These are phyloP conservation scores for Hymenoscyphus albidus DNA, from an alignment of 2,329 filamentous ascomycete genomes.

Conservation along the genomic window DNA sequence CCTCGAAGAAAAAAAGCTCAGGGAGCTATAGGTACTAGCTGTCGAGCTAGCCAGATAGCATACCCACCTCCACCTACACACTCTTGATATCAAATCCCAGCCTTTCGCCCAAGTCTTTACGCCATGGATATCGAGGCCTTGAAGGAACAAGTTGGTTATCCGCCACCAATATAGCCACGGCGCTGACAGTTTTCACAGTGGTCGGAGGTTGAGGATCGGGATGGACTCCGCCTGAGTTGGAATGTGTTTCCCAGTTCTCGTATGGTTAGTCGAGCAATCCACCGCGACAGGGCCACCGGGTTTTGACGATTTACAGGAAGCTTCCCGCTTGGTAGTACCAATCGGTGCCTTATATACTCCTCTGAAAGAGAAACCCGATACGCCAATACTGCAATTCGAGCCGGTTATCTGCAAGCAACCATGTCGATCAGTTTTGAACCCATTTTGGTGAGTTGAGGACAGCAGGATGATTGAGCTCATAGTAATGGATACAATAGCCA, in stretches of 20 bases:
- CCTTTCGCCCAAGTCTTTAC: not conserved
- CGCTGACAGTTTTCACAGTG: conserved; percentile 20
- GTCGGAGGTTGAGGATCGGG: conserved; percentile 83
- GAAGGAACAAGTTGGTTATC: conserved; percentile 26
- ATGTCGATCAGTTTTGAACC: conserved; percentile 92
- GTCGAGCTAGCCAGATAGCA: not conserved
- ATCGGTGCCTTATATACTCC: conserved; percentile 96
- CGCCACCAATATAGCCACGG: no score
- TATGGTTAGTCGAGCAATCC: conserved; percentile 64
- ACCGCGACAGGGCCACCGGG: conserved; percentile 4
- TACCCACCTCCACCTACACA: not conserved
- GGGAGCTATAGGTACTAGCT: not conserved
- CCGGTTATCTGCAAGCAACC: conserved; percentile 95
- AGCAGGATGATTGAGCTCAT: not conserved
- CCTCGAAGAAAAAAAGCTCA: not conserved
- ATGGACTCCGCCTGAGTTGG: conserved; percentile 95
- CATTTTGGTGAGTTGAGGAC: conserved; percentile 70
- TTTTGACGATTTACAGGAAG: conserved; percentile 61
- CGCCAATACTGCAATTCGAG: conserved; percentile 88
- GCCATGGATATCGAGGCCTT: conserved; percentile 33
- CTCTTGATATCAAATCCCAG: not conserved
- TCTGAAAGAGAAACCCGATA: conserved; percentile 88
- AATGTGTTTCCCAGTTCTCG: conserved; percentile 97
- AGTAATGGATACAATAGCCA: conserved; percentile 50
- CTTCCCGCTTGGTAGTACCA: conserved; percentile 87